Evolutionary conservation across 1,139 yeast genomes (phyloP).

Genomic region (Blastobotrys capitulatus): DNA sequence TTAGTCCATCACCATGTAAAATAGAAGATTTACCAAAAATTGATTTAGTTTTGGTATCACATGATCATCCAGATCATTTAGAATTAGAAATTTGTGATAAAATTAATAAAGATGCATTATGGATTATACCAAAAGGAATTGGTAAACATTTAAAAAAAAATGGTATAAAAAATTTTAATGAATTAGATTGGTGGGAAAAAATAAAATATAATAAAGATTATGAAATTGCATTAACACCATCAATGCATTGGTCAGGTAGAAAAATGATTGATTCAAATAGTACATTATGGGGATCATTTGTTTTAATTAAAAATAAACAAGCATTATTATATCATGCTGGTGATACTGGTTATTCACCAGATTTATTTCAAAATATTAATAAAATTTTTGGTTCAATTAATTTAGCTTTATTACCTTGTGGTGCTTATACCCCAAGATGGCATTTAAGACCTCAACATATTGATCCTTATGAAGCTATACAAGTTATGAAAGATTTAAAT

Average conservation of each 20-base stretch:
- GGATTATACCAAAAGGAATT: slow-evolving; percentile 88
- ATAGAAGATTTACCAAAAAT: slow-evolving; percentile 60
- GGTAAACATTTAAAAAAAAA: slow-evolving; percentile 50
- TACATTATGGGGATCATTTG: slow-evolving; percentile 84
- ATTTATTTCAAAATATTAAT: slow-evolving; percentile 61
- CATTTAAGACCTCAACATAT: slow-evolving; percentile 88
- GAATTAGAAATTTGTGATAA: slow-evolving; percentile 55
- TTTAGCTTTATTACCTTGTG: slow-evolving; percentile 81
- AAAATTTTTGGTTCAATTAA: slow-evolving; percentile 57
- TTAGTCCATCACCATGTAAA: slow-evolving; percentile 64
- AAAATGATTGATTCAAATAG: slow-evolving; percentile 68
- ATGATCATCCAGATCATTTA: slow-evolving; percentile 92
- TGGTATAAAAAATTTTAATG: slow-evolving; percentile 52
- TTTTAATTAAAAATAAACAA: slow-evolving; percentile 57
- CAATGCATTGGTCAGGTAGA: slow-evolving; percentile 98
- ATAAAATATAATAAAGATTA: slow-evolving; percentile 41
- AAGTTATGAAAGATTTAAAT: slow-evolving; percentile 57
- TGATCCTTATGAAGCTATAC: slow-evolving; percentile 69
- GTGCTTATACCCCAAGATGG: slow-evolving; percentile 95
- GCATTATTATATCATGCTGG: slow-evolving; percentile 88
- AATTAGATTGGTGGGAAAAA: slow-evolving; percentile 92
- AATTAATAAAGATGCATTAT: slow-evolving; percentile 56
- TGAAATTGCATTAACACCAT: slow-evolving; percentile 84
- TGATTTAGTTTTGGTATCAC: slow-evolving; percentile 75
- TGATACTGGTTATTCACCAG: slow-evolving; percentile 83